Base-by-base conservation (phyloP, 2,329 filamentous ascomycete species). In the Trichoderma atroviride region DNA sequence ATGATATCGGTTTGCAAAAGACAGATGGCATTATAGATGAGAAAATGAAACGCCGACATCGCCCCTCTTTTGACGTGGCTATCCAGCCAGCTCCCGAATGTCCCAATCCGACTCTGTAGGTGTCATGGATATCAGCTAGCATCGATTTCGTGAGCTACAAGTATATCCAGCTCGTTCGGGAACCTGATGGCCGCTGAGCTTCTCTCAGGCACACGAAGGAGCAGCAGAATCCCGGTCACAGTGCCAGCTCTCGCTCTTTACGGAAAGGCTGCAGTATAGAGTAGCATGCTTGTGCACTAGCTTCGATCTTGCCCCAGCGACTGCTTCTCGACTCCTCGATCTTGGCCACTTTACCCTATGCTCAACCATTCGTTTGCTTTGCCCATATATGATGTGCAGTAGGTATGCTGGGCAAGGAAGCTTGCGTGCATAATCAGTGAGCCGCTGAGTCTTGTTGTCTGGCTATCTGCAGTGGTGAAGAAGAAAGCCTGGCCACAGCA, bases 241-340 rank as follows among this genome's bases (percentile, higher is more conserved):
- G 31, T 35, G 19, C 9, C 22, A 13, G 47, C 9, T 37, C 60
- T 53, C 47, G 37, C 47, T 19, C 11, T 35, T 63, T 37, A 40
- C 35, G 43, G 33, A 29, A 35, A 52, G 29, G 31, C 52, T 4
- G 19, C 33, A 29, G 31, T 5, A 27, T 4, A 22, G 35, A 43
- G 58, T 40, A 61, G 31, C 16, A 62, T 52, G 35, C 43, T 29
- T 35, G 29, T 62, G 52, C 53, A 58, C 60, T 65, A 69, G 68
- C 60, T 50, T 69, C 60, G 60, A 65, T 69, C 68, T 65, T 53
- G 43, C 40, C 58, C 33, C 29, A 55, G 60, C 47, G 35, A 56
- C 50, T 47, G 35, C 53, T 65, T 40, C 37, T 57, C 27, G 29
- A 57, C 61, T 50, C 29, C 62, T 57, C 19, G 52, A 50, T 57